Evolutionary conservation across 257 asterid genomes (phyloP), one percentile per base, ranked within the genome.

Genomic region (Solanum corneliomulleri): DNA sequence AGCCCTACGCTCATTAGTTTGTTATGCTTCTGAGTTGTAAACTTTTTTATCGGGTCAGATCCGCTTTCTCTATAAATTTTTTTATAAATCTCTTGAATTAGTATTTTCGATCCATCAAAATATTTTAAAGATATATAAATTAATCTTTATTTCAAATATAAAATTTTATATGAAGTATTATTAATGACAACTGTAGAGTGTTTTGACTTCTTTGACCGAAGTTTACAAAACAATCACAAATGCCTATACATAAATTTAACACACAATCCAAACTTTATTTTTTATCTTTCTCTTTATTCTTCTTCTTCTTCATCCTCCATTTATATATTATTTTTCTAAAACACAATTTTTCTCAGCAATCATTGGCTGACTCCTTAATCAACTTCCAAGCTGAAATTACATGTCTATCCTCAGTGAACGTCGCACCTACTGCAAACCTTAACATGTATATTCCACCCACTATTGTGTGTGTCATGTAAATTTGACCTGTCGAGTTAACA

Each of bases 361-460:
- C 89, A 13, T 58, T 85, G 1, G 90, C 85, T 1, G 62, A 75
- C 58, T 85, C 68, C 49, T 66, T 83, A 12, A 90, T 89, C 77
- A 90, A 70, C 62, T 87, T 90, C 92, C 92, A 90, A 35, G 89
- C 89, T 13, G 88, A 82, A 29, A n/a, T 71, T 13, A 90, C 88
- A 69, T 90, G 92, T 56, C 82, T 88, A 9, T 90, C 92, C 83
- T 90, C 89, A 4, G 92, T 90, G 2, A 90, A 52, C 12, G 92
- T 88, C 27, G 91, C 91, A 2, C 92, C 91, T 70, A 90, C 91
- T 3, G 91, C 91, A 60, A 90, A 86, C 83, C 92, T 89, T 33
- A 90, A 75, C 89, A 89, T 68, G 31, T 85, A 90, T 3, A 87
- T 39, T 29, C 89, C 92, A 8, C 90, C 87, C 4, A 70, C 89